These are phyloP conservation scores for Acanthamoeba healyi DNA, from an alignment of 208 protist species.

Conservation along the genomic window DNA sequence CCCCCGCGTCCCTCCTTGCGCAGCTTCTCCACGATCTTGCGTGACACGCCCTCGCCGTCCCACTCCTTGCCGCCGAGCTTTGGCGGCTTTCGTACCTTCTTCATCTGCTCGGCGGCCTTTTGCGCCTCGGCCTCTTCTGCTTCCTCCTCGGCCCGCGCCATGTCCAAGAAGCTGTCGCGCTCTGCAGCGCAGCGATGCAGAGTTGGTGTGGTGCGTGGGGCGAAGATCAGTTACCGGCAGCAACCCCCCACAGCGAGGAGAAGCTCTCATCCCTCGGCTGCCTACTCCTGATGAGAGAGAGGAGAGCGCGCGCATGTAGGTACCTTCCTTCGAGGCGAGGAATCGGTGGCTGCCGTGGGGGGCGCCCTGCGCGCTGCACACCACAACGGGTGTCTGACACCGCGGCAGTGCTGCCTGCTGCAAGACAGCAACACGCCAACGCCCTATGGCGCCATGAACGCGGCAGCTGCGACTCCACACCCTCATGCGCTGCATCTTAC, in stretches of 20 bases:
- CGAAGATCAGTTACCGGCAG: background rate
- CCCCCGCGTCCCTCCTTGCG: constrained; percentile 14
- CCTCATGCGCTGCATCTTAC: too few relatives aligned
- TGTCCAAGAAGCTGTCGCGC: constrained; percentile 17
- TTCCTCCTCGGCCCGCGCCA: constrained; percentile 17
- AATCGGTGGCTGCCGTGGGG: too few relatives aligned
- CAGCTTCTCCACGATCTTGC: constrained; percentile 55
- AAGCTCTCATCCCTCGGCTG: background rate
- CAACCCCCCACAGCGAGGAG: background rate
- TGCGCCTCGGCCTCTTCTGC: background rate
- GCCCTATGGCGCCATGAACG: too few relatives aligned
- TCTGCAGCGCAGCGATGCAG: background rate
- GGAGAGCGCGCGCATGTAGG: too few relatives aligned
- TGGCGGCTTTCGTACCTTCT: background rate
- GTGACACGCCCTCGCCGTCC: constrained; percentile 15
- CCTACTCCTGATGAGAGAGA: too few relatives aligned
- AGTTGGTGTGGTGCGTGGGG: too few relatives aligned
- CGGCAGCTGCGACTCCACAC: too few relatives aligned
- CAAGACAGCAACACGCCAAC: too few relatives aligned
- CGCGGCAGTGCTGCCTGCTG: too few relatives aligned
- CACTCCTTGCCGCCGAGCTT: constrained; percentile 4
- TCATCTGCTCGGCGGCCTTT: background rate
- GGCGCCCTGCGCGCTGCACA: background rate
- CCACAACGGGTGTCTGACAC: too few relatives aligned
- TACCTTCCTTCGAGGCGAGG: background rate